These are phyloP conservation scores for Diaporthe humulicola DNA, from an alignment of 2,329 filamentous ascomycete species.

Conservation along the genomic window DNA sequence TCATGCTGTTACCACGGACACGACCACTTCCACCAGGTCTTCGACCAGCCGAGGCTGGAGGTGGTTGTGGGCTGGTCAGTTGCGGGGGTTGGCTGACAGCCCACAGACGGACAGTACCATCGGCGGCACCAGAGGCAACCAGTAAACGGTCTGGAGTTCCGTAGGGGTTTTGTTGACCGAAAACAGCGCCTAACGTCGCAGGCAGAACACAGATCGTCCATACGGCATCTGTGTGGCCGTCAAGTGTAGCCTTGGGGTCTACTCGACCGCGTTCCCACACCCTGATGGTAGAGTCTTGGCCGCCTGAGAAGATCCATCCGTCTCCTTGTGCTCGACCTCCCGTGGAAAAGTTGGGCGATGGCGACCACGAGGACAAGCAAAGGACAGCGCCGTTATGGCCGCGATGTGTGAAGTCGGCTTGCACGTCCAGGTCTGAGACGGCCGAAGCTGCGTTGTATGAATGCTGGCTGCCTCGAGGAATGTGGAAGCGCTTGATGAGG, in stretches of 20 bases:
- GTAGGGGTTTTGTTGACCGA: conserved; percentile 80
- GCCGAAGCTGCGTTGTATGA: conserved; percentile 60
- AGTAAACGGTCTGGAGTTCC: conserved; percentile 88
- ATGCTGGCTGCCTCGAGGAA: conserved; percentile 80
- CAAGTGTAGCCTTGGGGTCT: conserved; percentile 93
- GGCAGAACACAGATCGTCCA: conserved; percentile 96
- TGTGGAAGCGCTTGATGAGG: conserved; percentile 96
- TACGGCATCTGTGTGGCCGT: conserved; percentile 94
- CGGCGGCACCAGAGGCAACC: conserved; percentile 90
- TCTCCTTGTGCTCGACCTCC: conserved; percentile 90
- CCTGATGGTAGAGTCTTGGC: conserved; percentile 91
- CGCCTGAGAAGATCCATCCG: conserved; percentile 98
- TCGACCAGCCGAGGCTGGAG: conserved; percentile 66
- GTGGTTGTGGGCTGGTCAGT: conserved; percentile 82
- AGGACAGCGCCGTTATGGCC: conserved; percentile 94
- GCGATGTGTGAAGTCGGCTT: conserved; percentile 93
- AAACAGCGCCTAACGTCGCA: conserved; percentile 82
- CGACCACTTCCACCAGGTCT: conserved; percentile 73
- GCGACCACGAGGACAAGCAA: conserved; percentile 87
- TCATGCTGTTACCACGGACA: conserved; percentile 91
- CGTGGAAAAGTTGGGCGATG: conserved; percentile 88
- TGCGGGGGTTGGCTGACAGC: conserved; percentile 93
- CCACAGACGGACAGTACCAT: conserved; percentile 94
- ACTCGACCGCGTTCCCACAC: conserved; percentile 97
- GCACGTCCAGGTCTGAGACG: conserved; percentile 87